Conservation (phyloP, 2,329 filamentous ascomycete genomes). For the Alternaria solani region DNA sequence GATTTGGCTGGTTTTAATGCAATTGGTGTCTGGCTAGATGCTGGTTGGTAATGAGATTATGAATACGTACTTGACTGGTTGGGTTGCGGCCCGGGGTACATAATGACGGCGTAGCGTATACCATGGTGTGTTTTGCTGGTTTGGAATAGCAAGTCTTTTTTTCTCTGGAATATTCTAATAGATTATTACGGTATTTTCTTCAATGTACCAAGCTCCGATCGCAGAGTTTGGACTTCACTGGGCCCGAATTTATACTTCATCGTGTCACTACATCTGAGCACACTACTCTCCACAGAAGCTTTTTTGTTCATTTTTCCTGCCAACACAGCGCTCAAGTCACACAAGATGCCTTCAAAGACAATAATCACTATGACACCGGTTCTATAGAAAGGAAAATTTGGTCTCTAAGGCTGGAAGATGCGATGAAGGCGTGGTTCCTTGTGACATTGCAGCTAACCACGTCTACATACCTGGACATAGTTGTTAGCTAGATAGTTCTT, state of each 20-base stretch:
- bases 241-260: neutral
- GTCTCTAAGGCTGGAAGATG: neutral
- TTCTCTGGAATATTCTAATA: neutral
- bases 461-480: neutral
- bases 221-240: neutral
- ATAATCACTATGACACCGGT: neutral
- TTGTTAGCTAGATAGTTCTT: neutral
- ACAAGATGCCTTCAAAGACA: neutral
- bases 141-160: neutral
- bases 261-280: neutral
- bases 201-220: neutral
- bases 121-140: slow-evolving; percentile 4
- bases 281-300: neutral
- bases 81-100: neutral
- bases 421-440: neutral
- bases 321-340: neutral
- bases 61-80: slow-evolving; percentile 3
- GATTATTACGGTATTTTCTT: neutral
- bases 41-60: slow-evolving; percentile 12
- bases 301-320: neutral
- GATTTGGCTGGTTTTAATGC: slow-evolving; percentile 2
- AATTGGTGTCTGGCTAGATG: neutral
- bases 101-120: slow-evolving; percentile 8
- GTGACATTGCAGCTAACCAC: neutral
- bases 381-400: neutral